Conservation (phyloP, 2,329 filamentous ascomycete genomes). For the Scortechinia acanthostroma region DNA sequence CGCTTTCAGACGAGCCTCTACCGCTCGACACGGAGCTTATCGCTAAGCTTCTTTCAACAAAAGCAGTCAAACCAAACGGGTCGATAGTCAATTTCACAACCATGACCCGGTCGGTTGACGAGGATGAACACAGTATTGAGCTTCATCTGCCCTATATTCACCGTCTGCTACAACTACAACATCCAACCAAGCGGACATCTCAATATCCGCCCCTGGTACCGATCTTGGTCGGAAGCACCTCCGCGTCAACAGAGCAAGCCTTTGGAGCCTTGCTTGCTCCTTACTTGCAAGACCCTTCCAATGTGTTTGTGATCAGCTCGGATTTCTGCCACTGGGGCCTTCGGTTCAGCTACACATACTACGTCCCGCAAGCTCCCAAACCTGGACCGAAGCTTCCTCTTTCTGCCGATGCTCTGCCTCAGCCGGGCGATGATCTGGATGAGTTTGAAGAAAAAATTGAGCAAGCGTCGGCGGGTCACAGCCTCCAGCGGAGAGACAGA, state of each 20-base stretch:
- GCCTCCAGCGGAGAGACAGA: not conserved
- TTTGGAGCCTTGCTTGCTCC: conserved; percentile 69
- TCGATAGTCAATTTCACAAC: conserved; percentile 45
- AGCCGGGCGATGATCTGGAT: not conserved
- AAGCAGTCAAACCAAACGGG: conserved; percentile 13
- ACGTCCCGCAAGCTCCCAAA: conserved; percentile 26
- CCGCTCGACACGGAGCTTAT: conserved; percentile 52
- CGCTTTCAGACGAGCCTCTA: conserved; percentile 55
- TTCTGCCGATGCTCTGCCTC: not conserved
- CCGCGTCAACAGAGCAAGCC: conserved; percentile 52
- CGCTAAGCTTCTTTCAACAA: conserved; percentile 30
- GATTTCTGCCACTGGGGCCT: conserved; percentile 96
- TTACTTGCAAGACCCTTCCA: conserved; percentile 69
- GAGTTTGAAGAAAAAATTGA: not conserved
- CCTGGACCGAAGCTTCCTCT: not conserved
- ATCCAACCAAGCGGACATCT: conserved; percentile 36
- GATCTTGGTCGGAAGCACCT: conserved; percentile 76
- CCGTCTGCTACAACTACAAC: conserved; percentile 49
- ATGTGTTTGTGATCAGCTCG: conserved; percentile 81
- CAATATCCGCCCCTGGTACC: conserved; percentile 73
- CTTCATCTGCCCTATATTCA: conserved; percentile 95
- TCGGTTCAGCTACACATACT: conserved; percentile 78
- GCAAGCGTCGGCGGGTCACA: not conserved
- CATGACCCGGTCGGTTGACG: conserved; percentile 11
- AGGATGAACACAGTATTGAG: conserved; percentile 85